These are phyloP conservation scores for Orbilia blumenaviensis DNA, from an alignment of 2,329 filamentous ascomycete genomes.

Conservation along the genomic window DNA sequence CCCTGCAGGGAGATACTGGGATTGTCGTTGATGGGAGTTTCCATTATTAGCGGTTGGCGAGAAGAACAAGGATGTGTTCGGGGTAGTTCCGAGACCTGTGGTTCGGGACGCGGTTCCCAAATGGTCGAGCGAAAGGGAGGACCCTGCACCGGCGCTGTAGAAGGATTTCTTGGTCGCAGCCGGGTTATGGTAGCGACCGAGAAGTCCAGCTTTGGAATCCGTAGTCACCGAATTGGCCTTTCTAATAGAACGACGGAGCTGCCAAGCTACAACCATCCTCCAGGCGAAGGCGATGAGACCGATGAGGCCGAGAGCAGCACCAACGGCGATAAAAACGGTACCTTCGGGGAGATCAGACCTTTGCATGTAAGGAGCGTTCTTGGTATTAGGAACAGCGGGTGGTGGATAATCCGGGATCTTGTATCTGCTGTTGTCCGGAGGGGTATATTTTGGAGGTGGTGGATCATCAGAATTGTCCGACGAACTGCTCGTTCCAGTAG, in stretches of 20 bases:
- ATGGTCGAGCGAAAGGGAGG: constrained; percentile 68
- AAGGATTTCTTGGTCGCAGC: constrained; percentile 66
- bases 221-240: constrained; percentile 66
- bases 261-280: constrained; percentile 87
- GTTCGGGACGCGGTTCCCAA: constrained; percentile 61
- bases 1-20: constrained; percentile 84
- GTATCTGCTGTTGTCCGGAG: constrained; percentile 43
- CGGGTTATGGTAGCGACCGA: constrained; percentile 61
- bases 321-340: constrained; percentile 95
- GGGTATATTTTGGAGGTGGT: constrained; percentile 47
- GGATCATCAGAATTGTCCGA: constrained; percentile 4
- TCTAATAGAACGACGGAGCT: constrained; percentile 89
- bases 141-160: constrained; percentile 61
- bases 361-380: constrained; percentile 89
- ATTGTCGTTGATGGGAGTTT: constrained; percentile 71
- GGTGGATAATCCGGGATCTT: constrained; percentile 36
- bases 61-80: constrained; percentile 85
- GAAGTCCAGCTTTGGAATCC: constrained; percentile 75
- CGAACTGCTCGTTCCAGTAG: not conserved
- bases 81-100: constrained; percentile 62
- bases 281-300: constrained; percentile 83
- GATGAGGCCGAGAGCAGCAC: constrained; percentile 84
- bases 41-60: constrained; percentile 82
- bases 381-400: constrained; percentile 74
- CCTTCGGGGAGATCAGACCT: constrained; percentile 85